Percentiles rank a stretch among this genome's conserved stretches.
phyloP scores from a whole-genome alignment of 345 rosid genomes.

The Microcos paniculata region DNA sequence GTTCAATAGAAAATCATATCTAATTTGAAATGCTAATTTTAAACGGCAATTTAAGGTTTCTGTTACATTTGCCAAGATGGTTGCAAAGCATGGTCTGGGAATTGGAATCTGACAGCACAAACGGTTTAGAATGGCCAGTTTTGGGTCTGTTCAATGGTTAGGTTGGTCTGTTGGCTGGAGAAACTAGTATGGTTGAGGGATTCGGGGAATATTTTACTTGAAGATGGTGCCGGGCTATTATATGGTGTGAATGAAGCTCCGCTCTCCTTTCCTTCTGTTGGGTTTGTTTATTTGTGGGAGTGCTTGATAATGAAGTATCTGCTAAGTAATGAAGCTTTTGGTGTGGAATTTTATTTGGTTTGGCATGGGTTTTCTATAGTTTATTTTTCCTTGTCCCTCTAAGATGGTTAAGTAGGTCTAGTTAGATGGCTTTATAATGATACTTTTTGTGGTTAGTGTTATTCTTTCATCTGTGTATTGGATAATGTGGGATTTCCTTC shows the following conservation, averaged over 20 bases:
- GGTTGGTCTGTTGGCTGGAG: constrained; percentile 13
- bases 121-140: constrained; percentile 9
- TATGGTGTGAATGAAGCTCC: constrained; percentile 1
- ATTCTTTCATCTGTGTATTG: neutral
- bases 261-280: constrained; percentile 2
- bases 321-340: constrained; percentile 1
- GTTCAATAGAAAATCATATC: constrained; percentile 15
- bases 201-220: constrained; percentile 8
- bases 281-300: constrained; percentile 21
- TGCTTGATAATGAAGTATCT: constrained; percentile 7
- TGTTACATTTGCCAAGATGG: constrained; percentile 8
- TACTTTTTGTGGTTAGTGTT: neutral
- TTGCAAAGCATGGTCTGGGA: constrained; percentile 9
- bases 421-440: neutral
- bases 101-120: constrained; percentile 4
- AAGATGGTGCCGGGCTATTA: constrained; percentile 13
- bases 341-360: neutral
- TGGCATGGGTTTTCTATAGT: constrained; percentile 6
- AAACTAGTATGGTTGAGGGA: constrained; percentile 10
- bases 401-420: neutral
- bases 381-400: neutral
- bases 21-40: constrained; percentile 4
- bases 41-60: constrained; percentile 8
- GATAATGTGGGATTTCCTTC: neutral
- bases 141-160: constrained; percentile 9